phyloP scores from a whole-genome alignment of 129 eudicot genomes.

The Saposhnikovia divaricata region DNA sequence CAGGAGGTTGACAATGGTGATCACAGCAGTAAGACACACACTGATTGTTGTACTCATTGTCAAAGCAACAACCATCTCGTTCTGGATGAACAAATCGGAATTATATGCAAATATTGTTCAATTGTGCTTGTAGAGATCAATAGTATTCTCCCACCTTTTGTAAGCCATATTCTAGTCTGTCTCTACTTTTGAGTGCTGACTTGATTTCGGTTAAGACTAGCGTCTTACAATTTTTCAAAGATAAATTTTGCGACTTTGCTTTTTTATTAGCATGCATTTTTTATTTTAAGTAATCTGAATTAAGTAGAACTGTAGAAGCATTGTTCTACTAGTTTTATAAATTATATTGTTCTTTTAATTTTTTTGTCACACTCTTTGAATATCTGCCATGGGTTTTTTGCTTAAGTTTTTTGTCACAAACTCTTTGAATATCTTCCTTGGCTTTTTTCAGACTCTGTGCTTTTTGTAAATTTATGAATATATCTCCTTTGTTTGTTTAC shows the following conservation, averaged over 20 bases:
- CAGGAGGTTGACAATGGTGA: conserved; percentile 30
- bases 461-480: not conserved
- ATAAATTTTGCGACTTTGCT: too few species aligned
- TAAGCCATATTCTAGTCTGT: conserved; percentile 16
- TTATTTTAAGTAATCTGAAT: too few species aligned
- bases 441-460: not conserved
- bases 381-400: not conserved
- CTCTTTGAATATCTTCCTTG: not conserved
- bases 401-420: too few species aligned
- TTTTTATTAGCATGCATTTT: too few species aligned
- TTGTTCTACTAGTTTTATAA: too few species aligned
- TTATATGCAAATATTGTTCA: conserved; percentile 33
- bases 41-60: conserved; percentile 13
- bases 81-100: conserved; percentile 44
- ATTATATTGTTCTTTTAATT: not conserved
- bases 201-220: not conserved
- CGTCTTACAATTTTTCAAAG: not conserved
- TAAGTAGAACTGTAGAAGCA: too few species aligned
- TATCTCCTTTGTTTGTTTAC: not conserved
- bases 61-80: conserved; percentile 26
- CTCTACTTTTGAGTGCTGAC: not conserved
- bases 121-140: conserved; percentile 30
- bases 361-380: not conserved
- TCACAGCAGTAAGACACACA: not conserved
- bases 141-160: conserved; percentile 36